Conservation (phyloP, 2,329 filamentous ascomycete genomes). For the Cladosporium sp. region DNA sequence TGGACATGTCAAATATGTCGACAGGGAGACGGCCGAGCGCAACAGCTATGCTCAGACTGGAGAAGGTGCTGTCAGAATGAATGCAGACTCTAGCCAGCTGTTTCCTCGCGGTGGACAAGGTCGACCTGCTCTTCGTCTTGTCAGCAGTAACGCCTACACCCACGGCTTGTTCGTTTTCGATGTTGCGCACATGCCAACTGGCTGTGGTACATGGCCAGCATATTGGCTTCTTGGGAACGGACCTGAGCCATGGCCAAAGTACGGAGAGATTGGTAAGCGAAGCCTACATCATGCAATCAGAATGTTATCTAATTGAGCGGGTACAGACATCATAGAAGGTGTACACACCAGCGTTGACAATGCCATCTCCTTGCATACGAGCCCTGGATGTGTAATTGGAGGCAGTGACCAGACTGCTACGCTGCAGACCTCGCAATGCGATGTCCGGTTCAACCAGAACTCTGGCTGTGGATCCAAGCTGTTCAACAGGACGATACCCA, state of each 20-base stretch:
- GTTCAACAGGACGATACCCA: slow-evolving; percentile 49
- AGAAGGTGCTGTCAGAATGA: slow-evolving; percentile 33
- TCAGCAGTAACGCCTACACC: slow-evolving; percentile 60
- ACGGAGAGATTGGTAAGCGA: slow-evolving; percentile 31
- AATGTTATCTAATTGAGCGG: slow-evolving; percentile 12
- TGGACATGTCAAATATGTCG: slow-evolving; percentile 69
- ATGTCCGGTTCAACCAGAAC: slow-evolving; percentile 37
- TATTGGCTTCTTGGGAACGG: slow-evolving; percentile 32
- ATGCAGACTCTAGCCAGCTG: slow-evolving; percentile 38
- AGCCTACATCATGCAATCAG: too few species aligned
- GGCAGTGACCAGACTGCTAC: slow-evolving; percentile 52
- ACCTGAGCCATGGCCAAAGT: slow-evolving; percentile 34
- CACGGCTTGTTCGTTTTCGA: slow-evolving; percentile 69
- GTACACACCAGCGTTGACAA: slow-evolving; percentile 34
- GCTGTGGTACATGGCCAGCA: slow-evolving; percentile 64
- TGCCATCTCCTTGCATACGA: slow-evolving; percentile 34
- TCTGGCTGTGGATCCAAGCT: slow-evolving; percentile 34
- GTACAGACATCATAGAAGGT: slow-evolving; percentile 38
- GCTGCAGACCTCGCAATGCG: slow-evolving; percentile 37
- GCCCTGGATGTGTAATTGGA: slow-evolving; percentile 29
- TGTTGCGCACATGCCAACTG: slow-evolving; percentile 68
- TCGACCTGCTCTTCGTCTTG: slow-evolving; percentile 66
- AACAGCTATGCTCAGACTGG: slow-evolving; percentile 22
- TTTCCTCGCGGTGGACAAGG: too few species aligned
- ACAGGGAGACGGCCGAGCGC: slow-evolving; percentile 49